phyloP scores from a whole-genome alignment of 805 yeast species.

The Yarrowia divulgata region DNA sequence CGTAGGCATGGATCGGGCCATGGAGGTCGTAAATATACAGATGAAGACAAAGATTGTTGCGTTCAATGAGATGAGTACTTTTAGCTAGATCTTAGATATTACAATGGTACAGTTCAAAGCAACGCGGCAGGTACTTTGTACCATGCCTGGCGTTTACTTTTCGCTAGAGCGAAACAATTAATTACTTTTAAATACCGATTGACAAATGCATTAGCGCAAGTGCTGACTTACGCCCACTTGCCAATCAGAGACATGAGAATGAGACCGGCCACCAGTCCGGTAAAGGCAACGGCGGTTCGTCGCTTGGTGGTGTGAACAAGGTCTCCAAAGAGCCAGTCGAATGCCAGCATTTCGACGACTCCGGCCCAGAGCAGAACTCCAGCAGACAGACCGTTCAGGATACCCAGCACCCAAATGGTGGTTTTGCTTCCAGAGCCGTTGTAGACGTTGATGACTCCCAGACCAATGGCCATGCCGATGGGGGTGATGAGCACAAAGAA shows the following conservation, averaged over 20 bases:
- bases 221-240: constrained; percentile 63
- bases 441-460: constrained; percentile 71
- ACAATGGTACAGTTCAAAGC: no score
- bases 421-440: constrained; percentile 61
- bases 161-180: background rate
- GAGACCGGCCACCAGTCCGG: constrained; percentile 66
- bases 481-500: constrained; percentile 71
- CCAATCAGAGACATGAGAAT: constrained; percentile 74
- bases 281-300: constrained; percentile 61
- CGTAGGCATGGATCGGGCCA: no score
- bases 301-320: constrained; percentile 67
- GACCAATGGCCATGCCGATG: constrained; percentile 72
- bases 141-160: no score
- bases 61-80: no score
- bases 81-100: no score
- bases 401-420: constrained; percentile 69
- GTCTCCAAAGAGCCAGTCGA: constrained; percentile 68
- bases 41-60: no score
- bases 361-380: constrained; percentile 78
- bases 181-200: constrained; percentile 1
- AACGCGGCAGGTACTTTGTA: no score
- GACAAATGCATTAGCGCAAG: no score
- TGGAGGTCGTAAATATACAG: no score
- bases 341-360: constrained; percentile 76
- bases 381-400: constrained; percentile 72